Evolutionary conservation across 2,329 filamentous ascomycete species (phyloP).

Genomic region (Arthrobotrys musiformis): DNA sequence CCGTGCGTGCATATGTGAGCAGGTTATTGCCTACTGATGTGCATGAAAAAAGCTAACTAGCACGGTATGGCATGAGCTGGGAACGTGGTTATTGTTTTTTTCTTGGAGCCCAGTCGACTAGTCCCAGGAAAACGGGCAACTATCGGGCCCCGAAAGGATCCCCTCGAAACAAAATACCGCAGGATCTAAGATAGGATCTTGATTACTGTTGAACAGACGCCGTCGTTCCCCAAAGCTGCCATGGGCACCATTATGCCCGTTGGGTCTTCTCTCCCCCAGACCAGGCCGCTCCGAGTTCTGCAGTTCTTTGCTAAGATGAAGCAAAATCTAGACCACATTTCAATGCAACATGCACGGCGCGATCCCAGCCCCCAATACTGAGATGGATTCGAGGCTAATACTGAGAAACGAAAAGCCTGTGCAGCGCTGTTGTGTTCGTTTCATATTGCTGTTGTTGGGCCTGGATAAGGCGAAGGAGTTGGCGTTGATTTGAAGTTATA

Average conservation of each 20-base stretch:
- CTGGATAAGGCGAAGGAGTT: not conserved
- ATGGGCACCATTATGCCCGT: not conserved
- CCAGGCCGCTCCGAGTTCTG: not conserved
- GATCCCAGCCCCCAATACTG: not conserved
- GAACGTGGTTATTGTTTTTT: constrained; percentile 14
- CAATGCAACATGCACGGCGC: not conserved
- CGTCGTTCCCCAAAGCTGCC: not conserved
- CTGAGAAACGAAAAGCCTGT: not conserved
- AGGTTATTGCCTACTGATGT: constrained; percentile 11
- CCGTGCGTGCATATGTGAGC: constrained; percentile 20
- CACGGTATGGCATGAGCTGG: not conserved
- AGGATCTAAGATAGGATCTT: constrained; percentile 1
- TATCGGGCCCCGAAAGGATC: constrained; percentile 4
- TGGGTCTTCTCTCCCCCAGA: not conserved
- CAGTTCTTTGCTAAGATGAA: not conserved
- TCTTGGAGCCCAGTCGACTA: too few relatives aligned
- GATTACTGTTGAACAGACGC: constrained; percentile 3
- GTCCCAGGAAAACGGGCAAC: constrained; percentile 3
- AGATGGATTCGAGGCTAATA: too few relatives aligned
- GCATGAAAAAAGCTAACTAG: constrained; percentile 1
- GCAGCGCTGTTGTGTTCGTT: constrained; percentile 15
- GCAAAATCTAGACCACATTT: not conserved
- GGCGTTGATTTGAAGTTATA: not conserved
- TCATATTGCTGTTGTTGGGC: constrained; percentile 9
- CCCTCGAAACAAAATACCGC: constrained; percentile 8